phyloP scores from a whole-genome alignment of 108 stramenopile species.

The Aurantiochytrium sp. region DNA sequence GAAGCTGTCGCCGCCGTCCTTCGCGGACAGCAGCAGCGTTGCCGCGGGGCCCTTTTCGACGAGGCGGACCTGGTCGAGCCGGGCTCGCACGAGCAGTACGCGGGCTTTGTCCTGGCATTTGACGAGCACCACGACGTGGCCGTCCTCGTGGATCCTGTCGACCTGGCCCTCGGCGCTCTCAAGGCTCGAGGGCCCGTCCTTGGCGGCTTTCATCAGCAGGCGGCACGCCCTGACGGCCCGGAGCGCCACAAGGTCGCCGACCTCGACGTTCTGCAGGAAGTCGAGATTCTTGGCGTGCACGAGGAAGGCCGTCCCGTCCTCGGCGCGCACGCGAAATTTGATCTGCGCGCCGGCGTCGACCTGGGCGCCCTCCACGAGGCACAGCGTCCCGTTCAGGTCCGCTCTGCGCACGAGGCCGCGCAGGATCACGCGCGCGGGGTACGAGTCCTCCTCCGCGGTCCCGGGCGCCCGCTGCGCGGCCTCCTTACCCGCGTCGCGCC shows the following conservation, averaged over 20 bases:
- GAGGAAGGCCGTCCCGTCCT: background rate
- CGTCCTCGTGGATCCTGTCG: background rate
- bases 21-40: no score
- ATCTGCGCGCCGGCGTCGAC: background rate
- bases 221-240: background rate
- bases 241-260: background rate
- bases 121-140: background rate
- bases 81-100: background rate
- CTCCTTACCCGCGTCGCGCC: no score
- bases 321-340: background rate
- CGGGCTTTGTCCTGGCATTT: background rate
- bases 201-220: background rate
- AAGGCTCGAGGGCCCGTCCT: background rate
- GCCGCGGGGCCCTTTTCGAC: no score
- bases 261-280: background rate
- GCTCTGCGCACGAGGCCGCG: background rate
- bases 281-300: background rate
- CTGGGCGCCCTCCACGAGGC: background rate
- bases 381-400: background rate
- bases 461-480: no score
- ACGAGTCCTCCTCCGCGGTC: no score
- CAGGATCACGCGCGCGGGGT: background rate
- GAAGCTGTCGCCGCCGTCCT: no score
- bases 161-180: background rate
- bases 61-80: background rate